A percentile compares a stretch with the other conserved stretches of the same genome.
Evolutionary conservation across 176 grass and related monocot genomes (phyloP).

Genomic region (Pontederia crassipes): DNA sequence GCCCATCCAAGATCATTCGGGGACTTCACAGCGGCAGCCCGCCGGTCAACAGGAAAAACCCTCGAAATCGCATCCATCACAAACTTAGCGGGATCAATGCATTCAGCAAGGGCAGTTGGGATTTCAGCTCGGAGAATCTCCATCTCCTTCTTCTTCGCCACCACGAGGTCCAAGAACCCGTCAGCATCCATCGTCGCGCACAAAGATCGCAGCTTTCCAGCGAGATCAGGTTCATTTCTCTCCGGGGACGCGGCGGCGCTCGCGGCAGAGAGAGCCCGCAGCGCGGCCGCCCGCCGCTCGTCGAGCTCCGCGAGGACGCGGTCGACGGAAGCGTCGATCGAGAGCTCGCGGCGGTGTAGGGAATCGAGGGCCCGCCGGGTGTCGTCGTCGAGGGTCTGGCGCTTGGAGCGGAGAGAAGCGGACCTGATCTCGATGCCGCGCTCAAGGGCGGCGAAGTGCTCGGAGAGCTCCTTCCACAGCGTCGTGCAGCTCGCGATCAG

Average conservation of each 20-base stretch:
- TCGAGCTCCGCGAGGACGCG: constrained; percentile 37
- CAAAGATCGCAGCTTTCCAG: constrained; percentile 34
- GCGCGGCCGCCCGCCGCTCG: constrained; percentile 20
- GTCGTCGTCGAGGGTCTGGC: constrained; percentile 32
- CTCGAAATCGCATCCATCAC: constrained; percentile 54
- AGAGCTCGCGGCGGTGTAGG: constrained; percentile 37
- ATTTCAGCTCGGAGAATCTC: constrained; percentile 51
- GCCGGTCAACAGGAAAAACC: constrained; percentile 63
- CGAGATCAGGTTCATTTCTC: constrained; percentile 10
- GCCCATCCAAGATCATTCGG: constrained; percentile 76
- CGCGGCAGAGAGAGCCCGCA: constrained; percentile 1
- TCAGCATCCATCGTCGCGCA: constrained; percentile 60
- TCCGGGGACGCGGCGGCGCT: background rate
- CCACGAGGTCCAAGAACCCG: constrained; percentile 46
- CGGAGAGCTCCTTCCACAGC: constrained; percentile 61
- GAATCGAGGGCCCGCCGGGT: constrained; percentile 38
- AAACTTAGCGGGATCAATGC: constrained; percentile 73
- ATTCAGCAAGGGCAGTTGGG: constrained; percentile 39
- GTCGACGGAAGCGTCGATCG: constrained; percentile 48
- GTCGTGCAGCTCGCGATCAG: constrained; percentile 56
- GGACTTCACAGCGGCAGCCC: constrained; percentile 26
- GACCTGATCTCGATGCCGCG: constrained; percentile 45
- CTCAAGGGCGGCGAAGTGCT: constrained; percentile 52
- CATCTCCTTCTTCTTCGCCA: constrained; percentile 56
- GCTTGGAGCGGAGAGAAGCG: constrained; percentile 50